phyloP scores from a whole-genome alignment of 1,284 basidiomycete genomes.

The Cystobasidiaceae sp. region DNA sequence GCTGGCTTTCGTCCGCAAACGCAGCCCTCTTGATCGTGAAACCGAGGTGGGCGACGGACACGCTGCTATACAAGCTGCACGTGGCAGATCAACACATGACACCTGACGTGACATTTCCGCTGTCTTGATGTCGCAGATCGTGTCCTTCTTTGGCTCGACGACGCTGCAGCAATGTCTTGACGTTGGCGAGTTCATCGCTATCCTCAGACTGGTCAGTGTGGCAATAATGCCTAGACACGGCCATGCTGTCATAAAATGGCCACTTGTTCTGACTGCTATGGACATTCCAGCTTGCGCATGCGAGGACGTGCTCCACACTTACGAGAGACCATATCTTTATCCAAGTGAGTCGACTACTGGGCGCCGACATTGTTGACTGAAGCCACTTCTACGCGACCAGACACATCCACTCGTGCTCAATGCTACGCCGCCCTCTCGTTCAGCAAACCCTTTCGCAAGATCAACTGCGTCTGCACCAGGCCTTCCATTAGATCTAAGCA shows the following conservation, averaged over 20 bases:
- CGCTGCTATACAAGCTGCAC: not conserved
- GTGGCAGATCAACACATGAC: not conserved
- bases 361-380: not conserved
- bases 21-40: constrained; percentile 24
- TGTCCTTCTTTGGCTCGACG: constrained; percentile 27
- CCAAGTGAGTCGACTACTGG: not conserved
- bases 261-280: no score
- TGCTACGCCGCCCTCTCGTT: not conserved
- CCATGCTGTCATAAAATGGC: no score
- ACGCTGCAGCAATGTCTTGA: constrained; percentile 27
- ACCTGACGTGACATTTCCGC: no score
- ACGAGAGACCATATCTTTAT: constrained; percentile 30
- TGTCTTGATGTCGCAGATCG: no score
- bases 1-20: constrained; percentile 17
- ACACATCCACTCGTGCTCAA: constrained; percentile 26
- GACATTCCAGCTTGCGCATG: constrained; percentile 18
- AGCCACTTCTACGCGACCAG: not conserved
- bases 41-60: constrained; percentile 2
- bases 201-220: constrained; percentile 23
- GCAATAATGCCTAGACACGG: no score
- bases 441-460: constrained; percentile 15
- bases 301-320: constrained; percentile 12
- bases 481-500: no score
- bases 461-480: no score
- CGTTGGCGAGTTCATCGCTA: constrained; percentile 19